Evolutionary conservation across 441 rosid genomes (phyloP), one percentile per base, ranked within the genome.

Genomic region (Populus hybrid): DNA sequence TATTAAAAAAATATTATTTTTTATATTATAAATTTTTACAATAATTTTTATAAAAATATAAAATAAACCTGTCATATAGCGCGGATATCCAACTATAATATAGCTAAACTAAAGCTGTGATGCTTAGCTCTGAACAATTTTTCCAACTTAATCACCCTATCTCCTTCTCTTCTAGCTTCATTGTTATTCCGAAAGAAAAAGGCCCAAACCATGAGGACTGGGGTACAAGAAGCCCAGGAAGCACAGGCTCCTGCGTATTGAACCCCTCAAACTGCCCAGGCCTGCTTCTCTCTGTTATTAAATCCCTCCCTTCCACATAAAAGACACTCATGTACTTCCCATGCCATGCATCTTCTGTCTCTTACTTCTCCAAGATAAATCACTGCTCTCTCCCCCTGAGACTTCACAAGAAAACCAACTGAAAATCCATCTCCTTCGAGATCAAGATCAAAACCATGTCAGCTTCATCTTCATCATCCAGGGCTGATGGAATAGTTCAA

Each of bases 341-440:
- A 14, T 46, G 57, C 57, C 57, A 46, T 46, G 57, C 57, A 14
- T 46, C 18, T 5, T 46, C 57, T 46, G 19, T 4, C 57, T 46
- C 42, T 0, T 46, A 14, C 19, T 1, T 46, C 57, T 46, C 19
- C 0, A 46, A 46, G 57, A 46, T 46, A 46, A 38, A 4, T 46
- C 57, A 46, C 19, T 46, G 2, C n/a, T n/a, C 57, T 46, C 57
- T 1, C 16, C 0, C 5, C 57, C 9, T 9, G 26, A 63, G 40
- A 21, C 69, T 72, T 83, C 89, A 85, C 88, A 84, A 79, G 89
- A 80, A 85, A 74, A 67, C 87, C 71, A 80, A 83, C 70, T n/a
- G 3, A 26, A 36, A 6, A 57, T 53, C 42, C 42, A 38, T 38
- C 42, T 38, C 57, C 4, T 46, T 46, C 57, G 4, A 46, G 19